These are phyloP conservation scores for Thraustochytrium sp. DNA, from an alignment of 352 stramenopile genomes.

Conservation along the genomic window DNA sequence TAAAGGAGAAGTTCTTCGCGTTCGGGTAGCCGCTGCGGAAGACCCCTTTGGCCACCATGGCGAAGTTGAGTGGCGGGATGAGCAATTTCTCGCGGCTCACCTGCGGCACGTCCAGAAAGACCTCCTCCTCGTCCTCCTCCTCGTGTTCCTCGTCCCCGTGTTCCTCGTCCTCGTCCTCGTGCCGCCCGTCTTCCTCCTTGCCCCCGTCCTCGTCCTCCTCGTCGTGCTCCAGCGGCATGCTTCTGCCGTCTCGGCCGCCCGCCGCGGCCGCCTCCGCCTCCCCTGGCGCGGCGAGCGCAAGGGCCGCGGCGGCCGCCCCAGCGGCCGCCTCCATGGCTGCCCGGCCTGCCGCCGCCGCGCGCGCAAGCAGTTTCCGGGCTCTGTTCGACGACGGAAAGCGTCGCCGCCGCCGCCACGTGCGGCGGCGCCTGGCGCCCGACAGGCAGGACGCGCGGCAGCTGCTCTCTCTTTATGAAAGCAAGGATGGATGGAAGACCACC, in stretches of 20 bases:
- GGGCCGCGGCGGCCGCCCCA: no score
- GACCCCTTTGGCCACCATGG: conserved; percentile 37
- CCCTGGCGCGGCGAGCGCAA: not conserved
- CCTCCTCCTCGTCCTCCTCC: conserved; percentile 4
- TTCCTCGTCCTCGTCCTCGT: not conserved
- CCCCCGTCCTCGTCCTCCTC: not conserved
- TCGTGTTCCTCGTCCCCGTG: not conserved
- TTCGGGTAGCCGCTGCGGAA: conserved; percentile 34
- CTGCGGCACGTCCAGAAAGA: conserved; percentile 35
- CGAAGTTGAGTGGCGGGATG: conserved; percentile 36
- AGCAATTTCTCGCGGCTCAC: conserved; percentile 26
- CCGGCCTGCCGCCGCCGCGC: no score
- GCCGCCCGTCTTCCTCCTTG: not conserved
- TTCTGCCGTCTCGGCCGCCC: not conserved
- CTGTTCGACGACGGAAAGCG: no score
- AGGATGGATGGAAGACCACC: no score
- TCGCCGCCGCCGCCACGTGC: no score
- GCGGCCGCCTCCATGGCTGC: not conserved
- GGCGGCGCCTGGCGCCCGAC: no score
- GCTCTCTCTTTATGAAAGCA: no score
- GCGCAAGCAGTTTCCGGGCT: no score
- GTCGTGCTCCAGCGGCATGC: not conserved
- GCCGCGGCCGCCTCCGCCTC: not conserved
- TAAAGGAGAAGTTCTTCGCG: conserved; percentile 25
- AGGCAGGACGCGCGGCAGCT: no score